Conservation (phyloP, 441 rosid species). For the Metrosideros polymorpha region DNA sequence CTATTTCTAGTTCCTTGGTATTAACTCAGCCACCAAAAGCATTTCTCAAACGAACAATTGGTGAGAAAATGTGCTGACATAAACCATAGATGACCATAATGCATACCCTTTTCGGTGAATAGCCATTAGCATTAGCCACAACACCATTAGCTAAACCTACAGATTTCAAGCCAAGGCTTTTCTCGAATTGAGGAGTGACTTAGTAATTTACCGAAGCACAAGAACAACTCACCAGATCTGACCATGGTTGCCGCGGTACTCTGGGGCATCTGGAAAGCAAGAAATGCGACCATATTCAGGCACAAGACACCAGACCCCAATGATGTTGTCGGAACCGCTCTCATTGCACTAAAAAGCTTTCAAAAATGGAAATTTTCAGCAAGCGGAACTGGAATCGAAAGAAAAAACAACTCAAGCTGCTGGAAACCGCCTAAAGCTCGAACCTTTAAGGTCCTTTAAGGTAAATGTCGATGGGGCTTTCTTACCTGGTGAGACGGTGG, state of each 20-base stretch:
- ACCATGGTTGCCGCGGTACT: not conserved
- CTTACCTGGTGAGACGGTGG: too few species aligned
- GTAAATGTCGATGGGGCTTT: too few species aligned
- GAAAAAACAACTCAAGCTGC: too few species aligned
- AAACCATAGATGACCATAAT: not conserved
- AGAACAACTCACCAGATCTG: not conserved
- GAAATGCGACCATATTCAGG: not conserved
- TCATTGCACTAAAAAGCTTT: not conserved
- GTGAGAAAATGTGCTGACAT: not conserved
- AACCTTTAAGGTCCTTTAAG: too few species aligned
- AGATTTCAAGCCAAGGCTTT: not conserved
- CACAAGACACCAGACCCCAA: not conserved
- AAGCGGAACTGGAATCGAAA: too few species aligned
- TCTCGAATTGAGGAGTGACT: not conserved
- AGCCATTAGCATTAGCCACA: constrained; percentile 35
- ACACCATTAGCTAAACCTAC: not conserved
- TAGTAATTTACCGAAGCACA: not conserved
- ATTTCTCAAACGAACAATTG: not conserved
- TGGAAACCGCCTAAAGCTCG: not conserved
- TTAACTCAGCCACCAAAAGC: not conserved
- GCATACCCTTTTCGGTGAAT: constrained; percentile 46
- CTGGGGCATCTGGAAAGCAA: not conserved
- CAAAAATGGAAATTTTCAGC: not conserved
- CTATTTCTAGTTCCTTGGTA: not conserved
- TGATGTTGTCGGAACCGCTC: not conserved